A percentile compares a stretch with the other conserved stretches of the same genome.
These are phyloP conservation scores for Vicia faba DNA, from an alignment of 306 rosid species.

Conservation along the genomic window DNA sequence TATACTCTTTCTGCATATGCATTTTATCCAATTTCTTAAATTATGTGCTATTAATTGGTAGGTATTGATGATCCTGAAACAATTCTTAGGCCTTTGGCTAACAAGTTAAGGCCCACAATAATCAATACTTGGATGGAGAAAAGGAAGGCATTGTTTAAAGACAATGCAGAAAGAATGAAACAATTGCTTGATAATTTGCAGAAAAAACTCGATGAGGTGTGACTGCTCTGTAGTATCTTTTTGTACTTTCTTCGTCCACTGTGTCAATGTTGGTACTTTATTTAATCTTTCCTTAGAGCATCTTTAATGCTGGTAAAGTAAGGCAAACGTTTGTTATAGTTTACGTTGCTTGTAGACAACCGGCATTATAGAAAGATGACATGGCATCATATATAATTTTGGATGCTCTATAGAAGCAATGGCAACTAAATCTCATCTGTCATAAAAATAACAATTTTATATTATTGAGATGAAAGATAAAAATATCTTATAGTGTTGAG, in stretches of 20 bases:
- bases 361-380: too few species aligned
- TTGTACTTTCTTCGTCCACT: constrained; percentile 18
- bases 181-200: constrained; percentile 77
- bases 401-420: too few species aligned
- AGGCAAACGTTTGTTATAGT: too few species aligned
- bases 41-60: constrained; percentile 45
- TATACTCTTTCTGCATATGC: constrained; percentile 34
- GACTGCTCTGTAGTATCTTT: constrained; percentile 36
- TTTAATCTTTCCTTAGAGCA: background rate
- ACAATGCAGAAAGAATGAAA: constrained; percentile 75
- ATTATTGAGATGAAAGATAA: too few species aligned
- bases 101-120: constrained; percentile 75
- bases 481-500: too few species aligned
- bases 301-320: too few species aligned
- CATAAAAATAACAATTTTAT: too few species aligned
- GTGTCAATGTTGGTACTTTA: constrained; percentile 20
- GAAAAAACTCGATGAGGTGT: constrained; percentile 91
- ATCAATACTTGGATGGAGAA: constrained; percentile 79
- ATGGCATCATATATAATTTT: too few species aligned
- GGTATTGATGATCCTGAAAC: constrained; percentile 77
- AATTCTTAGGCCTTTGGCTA: constrained; percentile 70
- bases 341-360: too few species aligned
- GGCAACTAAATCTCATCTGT: too few species aligned
- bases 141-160: constrained; percentile 77
- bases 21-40: constrained; percentile 38